phyloP scores from a whole-genome alignment of 345 rosid genomes.

The Rhodamnia rubescens region DNA sequence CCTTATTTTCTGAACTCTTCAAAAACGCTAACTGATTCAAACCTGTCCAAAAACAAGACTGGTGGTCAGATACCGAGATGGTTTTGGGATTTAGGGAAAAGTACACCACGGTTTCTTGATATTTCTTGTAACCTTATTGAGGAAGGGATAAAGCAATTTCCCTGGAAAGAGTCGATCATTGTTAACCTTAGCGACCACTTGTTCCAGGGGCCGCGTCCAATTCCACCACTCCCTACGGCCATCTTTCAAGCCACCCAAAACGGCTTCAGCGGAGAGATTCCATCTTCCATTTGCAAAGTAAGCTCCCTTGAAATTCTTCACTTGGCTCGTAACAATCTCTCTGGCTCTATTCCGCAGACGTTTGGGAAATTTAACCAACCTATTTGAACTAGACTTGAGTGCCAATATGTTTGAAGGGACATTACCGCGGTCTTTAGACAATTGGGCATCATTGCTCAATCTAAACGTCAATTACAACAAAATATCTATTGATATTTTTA shows the following conservation, averaged over 20 bases:
- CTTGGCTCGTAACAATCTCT: conserved; percentile 9
- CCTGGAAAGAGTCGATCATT: background rate
- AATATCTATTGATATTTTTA: background rate
- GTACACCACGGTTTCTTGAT: background rate
- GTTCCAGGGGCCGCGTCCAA: background rate
- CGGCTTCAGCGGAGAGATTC: background rate
- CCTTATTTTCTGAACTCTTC: background rate
- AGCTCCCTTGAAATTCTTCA: background rate
- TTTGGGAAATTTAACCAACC: conserved; percentile 2
- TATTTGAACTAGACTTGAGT: background rate
- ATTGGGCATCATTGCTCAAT: background rate
- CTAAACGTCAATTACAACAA: conserved; percentile 4
- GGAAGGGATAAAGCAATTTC: background rate
- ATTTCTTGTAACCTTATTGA: background rate
- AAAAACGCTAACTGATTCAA: background rate
- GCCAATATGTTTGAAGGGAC: conserved; percentile 6
- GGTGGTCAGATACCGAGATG: background rate
- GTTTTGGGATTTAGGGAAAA: background rate
- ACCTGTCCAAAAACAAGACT: background rate
- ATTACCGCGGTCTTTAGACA: background rate
- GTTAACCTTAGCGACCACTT: background rate
- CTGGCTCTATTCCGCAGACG: conserved; percentile 4
- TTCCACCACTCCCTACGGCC: background rate
- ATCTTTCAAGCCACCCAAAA: accelerated
- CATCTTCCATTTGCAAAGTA: background rate